Conservation (phyloP, 306 rosid species). For the Astragalus membranaceus region DNA sequence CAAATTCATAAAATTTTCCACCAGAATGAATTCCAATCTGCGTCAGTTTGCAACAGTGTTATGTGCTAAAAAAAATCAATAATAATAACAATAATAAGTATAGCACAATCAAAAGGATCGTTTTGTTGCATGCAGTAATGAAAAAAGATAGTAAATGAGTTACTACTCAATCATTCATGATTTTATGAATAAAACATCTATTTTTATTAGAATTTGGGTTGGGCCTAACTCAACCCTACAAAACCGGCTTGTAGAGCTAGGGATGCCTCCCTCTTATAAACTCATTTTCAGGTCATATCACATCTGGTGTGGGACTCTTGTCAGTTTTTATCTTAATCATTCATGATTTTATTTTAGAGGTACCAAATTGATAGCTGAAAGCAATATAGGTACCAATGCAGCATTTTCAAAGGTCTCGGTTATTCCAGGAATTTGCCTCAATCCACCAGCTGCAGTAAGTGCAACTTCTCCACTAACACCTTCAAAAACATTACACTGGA, state of each 20-base stretch:
- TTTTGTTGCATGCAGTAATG: not conserved
- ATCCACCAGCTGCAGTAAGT: conserved; percentile 79
- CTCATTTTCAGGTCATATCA: no score
- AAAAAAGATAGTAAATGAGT: not conserved
- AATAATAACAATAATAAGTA: not conserved
- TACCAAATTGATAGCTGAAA: not conserved
- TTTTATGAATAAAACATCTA: no score
- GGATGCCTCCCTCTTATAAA: no score
- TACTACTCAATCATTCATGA: no score
- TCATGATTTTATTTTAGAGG: conserved; percentile 2
- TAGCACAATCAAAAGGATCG: not conserved
- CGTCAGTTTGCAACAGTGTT: conserved; percentile 26
- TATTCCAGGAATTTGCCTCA: conserved; percentile 79
- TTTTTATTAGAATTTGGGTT: no score
- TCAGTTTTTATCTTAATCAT: no score
- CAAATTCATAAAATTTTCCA: conserved; percentile 83
- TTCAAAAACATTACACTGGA: conserved; percentile 82
- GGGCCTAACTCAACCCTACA: no score
- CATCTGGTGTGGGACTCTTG: no score
- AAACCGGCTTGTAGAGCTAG: no score
- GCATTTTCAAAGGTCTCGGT: conserved; percentile 69
- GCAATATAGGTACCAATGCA: conserved; percentile 58
- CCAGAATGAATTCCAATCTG: conserved; percentile 84
- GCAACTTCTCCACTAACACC: conserved; percentile 78
- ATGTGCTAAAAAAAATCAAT: not conserved